Evolutionary conservation across 176 grass and related monocot species (phyloP), one percentile per base, ranked within the genome.

Genomic region (Triticum turgidum): DNA sequence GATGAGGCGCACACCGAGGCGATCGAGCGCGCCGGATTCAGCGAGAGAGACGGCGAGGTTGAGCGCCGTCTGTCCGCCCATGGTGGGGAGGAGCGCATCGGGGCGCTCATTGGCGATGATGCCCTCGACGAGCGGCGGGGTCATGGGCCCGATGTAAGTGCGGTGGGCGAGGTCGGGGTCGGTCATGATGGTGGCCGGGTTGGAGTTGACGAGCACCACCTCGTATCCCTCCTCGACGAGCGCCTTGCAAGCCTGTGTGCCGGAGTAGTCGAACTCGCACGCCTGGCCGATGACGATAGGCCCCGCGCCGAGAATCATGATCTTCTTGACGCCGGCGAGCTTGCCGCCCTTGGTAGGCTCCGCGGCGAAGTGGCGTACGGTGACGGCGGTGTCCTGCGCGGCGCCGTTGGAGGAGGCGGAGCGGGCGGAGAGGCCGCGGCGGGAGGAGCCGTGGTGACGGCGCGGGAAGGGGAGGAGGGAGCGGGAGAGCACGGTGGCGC

Each of bases 201-300:
- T 99, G 76, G 97, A 99, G 86, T 99, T 99, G 25, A 99, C 54
- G 65, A 99, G 94, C 75, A 99, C 88, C 20, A 99, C 92, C 89
- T 96, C 79, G 82, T 94, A 99, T 14, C 97, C 97, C 39, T 96
- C 97, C 70, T 99, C 94, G 17, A 49, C 88, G 30, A 99, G 92
- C 30, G 97, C 92, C 83, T 94, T 99, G 97, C 97, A 99, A 38
- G 97, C 97, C 87, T 99, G 97, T 80, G 97, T 99, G 13, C 97
- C 94, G 4, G 97, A 99, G 90, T 99, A 99, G 90, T 99, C 97
- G 94, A 99, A 99, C 87, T 99, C 97, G 89, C 97, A 99, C 42
- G 97, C 97, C 89, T 96, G 97, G 3, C 94, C 94, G 67, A 99
- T 99, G 42, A 99, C 97, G 51, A 99, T 99, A 1, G 97, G 97